Evolutionary conservation across 192 early-diverging fungal species (phyloP), one percentile per base, ranked within the genome.

Genomic region (Dimargaris verticillata): DNA sequence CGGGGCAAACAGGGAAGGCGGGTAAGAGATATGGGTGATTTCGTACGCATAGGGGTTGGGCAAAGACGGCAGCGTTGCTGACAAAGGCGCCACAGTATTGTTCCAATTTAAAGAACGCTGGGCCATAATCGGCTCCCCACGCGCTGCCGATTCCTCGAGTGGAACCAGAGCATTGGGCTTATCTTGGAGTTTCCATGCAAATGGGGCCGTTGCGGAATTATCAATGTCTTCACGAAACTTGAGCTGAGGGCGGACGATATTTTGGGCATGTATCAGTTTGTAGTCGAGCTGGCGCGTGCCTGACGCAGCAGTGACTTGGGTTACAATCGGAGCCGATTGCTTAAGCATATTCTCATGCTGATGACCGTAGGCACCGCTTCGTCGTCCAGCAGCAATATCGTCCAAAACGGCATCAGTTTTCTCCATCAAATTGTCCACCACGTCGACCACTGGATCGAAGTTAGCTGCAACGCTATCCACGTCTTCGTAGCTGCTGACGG

Each of bases 1-100:
- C 12, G 75, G 62, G 17, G 70, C 69, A 51, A 92, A 91, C 64
- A 95, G 75, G 46, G 71, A 72, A 11, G 61, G 33, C 5, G 96
- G 90, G 62, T 84, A 85, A n/a, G 84, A 73, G 38, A 89, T 64
- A 66, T 89, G 69, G 43, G 71, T 70, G 65, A 97, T 95, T 73
- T 97, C 94, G 65, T 86, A 84, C 59, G 83, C 78, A 67, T 97
- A 97, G 41, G 96, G 93, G 66, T 99, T 91, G 28, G 85, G 78
- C 42, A 87, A 63, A 42, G 18, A 0, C 1, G 38, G 42, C 17
- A 41, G n/a, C 9, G 26, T 26, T 18, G 26, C 53, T 38, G n/a
- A 14, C 9, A 25, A 29, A n/a, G 29, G 25, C 10, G 53, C 26
- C 7, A 7, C 33, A 5, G 33, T 7, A 38, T 38, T 7, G 7